A percentile compares a stretch with the other conserved stretches of the same genome.
These are phyloP conservation scores for Zygnema cylindricum DNA, from an alignment of 139 green algal species.

Conservation along the genomic window DNA sequence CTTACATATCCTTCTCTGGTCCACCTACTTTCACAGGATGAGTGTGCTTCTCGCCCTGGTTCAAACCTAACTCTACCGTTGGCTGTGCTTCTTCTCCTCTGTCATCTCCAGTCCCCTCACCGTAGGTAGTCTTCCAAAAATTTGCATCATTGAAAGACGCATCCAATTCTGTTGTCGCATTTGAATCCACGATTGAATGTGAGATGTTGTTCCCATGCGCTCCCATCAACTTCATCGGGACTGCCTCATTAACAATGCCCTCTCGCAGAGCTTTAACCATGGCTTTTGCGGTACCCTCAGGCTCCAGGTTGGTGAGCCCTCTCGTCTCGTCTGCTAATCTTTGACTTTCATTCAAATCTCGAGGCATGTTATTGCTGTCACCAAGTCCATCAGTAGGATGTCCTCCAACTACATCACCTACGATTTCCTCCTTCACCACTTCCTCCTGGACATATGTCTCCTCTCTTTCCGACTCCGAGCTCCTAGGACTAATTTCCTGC, in stretches of 20 bases:
- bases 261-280: conserved; percentile 27
- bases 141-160: conserved; percentile 23
- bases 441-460: neutral
- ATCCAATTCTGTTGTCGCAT: neutral
- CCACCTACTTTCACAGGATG: neutral
- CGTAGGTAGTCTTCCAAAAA: conserved; percentile 31
- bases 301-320: neutral
- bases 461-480: neutral
- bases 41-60: neutral
- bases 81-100: neutral
- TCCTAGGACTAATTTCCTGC: neutral
- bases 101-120: neutral
- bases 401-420: neutral
- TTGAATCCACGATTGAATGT: neutral
- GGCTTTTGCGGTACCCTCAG: conserved; percentile 5
- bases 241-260: conserved; percentile 25
- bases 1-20: neutral
- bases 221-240: neutral
- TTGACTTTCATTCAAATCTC: neutral
- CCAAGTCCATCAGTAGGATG: neutral
- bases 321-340: neutral
- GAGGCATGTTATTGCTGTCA: neutral
- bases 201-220: neutral
- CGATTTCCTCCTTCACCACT: neutral
- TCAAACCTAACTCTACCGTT: neutral